These are phyloP conservation scores for Melaleuca alternifolia DNA, from an alignment of 345 rosid genomes.

Conservation along the genomic window DNA sequence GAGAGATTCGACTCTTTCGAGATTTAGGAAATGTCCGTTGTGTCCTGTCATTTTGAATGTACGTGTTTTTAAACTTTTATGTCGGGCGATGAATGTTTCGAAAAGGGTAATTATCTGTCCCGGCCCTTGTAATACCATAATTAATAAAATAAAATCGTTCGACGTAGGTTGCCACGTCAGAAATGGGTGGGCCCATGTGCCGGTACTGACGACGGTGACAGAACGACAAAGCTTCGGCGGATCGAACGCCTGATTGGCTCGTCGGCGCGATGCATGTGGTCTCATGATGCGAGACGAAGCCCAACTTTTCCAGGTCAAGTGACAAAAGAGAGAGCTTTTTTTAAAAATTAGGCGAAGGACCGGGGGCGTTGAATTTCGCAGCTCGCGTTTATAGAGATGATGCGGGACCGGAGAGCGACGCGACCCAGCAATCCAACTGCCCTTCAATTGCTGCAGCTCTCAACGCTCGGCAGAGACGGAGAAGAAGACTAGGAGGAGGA, in stretches of 20 bases:
- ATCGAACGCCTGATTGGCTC: background rate
- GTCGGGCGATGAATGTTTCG: background rate
- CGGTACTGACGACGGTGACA: background rate
- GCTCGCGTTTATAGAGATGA: background rate
- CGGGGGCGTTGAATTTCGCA: background rate
- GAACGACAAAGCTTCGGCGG: background rate
- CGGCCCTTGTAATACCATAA: too few relatives aligned
- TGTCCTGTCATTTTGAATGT: background rate
- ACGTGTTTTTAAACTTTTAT: background rate
- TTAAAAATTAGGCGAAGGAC: background rate
- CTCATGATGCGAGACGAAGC: background rate
- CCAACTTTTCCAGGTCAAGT: background rate
- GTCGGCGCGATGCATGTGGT: background rate
- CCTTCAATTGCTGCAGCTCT: background rate
- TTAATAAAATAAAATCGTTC: too few relatives aligned
- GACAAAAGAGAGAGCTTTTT: background rate
- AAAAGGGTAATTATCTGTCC: too few relatives aligned
- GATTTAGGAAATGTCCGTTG: background rate
- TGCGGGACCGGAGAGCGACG: background rate
- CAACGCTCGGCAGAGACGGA: background rate
- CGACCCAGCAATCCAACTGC: background rate
- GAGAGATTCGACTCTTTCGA: background rate
- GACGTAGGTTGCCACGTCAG: background rate
- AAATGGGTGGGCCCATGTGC: background rate
- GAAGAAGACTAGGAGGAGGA: background rate